Evolutionary conservation across 2,329 filamentous ascomycete genomes (phyloP).

Genomic region (Ceratocystis alfenasii): DNA sequence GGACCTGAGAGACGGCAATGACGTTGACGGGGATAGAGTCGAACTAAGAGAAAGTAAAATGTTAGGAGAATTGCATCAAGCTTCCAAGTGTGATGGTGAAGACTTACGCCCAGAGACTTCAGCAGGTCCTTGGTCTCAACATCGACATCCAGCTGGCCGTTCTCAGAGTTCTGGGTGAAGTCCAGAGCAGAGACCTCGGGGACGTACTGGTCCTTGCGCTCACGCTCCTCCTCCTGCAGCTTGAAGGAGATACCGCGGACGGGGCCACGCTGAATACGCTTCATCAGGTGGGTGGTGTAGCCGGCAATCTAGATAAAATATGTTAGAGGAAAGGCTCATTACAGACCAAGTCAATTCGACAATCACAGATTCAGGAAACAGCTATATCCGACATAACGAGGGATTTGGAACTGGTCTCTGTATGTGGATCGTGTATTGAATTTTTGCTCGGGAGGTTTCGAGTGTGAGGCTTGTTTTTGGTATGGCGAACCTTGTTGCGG

Average conservation of each 20-base stretch:
- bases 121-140: slow-evolving; percentile 97
- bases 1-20: slow-evolving; percentile 76
- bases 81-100: not conserved
- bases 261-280: slow-evolving; percentile 98
- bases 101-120: slow-evolving; percentile 95
- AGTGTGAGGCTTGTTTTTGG: not conserved
- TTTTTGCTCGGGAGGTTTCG: not conserved
- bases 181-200: slow-evolving; percentile 97
- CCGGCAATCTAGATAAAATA: slow-evolving; percentile 62
- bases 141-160: slow-evolving; percentile 88
- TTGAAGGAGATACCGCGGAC: slow-evolving; percentile 99
- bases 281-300: slow-evolving; percentile 98
- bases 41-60: slow-evolving; percentile 51
- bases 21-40: slow-evolving; percentile 96
- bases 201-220: slow-evolving; percentile 99
- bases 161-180: slow-evolving; percentile 89
- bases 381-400: not conserved
- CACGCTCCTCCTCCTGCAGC: slow-evolving; percentile 99
- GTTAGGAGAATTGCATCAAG: slow-evolving; percentile 4
- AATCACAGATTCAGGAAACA: not conserved
- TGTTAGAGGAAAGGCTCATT: slow-evolving; percentile 11
- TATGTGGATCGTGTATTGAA: not conserved
- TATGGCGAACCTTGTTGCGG: slow-evolving; percentile 74
- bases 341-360: slow-evolving; percentile 15
- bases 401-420: not conserved